Evolutionary conservation across 768 basidiomycete genomes (phyloP), one percentile per base, ranked within the genome.

Genomic region (Rubroboletus pulcherrimus): DNA sequence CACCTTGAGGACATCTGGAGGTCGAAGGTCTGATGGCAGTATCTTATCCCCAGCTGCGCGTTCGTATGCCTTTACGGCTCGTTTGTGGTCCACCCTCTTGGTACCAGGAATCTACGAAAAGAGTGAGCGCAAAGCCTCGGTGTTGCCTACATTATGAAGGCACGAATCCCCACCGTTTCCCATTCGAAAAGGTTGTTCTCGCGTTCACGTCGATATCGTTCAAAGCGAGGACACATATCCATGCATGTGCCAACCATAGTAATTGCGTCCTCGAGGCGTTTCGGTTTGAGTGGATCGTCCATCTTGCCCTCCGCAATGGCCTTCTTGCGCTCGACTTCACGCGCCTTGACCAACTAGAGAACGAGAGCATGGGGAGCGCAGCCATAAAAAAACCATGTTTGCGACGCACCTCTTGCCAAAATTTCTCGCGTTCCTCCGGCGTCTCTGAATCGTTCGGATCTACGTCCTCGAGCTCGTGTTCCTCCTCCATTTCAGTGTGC

Each of bases 161-260:
- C 54, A 33, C 44, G 30, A 45, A 51, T 38, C 9, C 89, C 59
- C 73, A 95, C 91, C 58, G 80, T 84, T 76, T 97, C 94, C 82
- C 86, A 89, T 63, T 85, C 82, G 58, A 89, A 87, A 1, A 98
- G 78, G 62, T 93, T 91, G 68, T 91, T 90, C 68, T 94, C 91
- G 57, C 86, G 81, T 69, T 98, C 93, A 37, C 96, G 81, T 60
- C 93, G 81, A 69, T 96, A 94, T 29, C 91, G 81, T 71, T 98
- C 96, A 65, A 92, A 97, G 40, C 89, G 83, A 3, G 95, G 94
- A 67, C 95, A 98, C 93, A 98, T 97, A 57, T 91, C 87, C 75
- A 79, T 73, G 66, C 96, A 98, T 1, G 93, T 95, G 24, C 95
- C 95, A 14, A 91, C 83, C 68, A 98, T 87, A n/a, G 87, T 87